phyloP scores from a whole-genome alignment of 257 asterid genomes.

The Rehmannia glutinosa region DNA sequence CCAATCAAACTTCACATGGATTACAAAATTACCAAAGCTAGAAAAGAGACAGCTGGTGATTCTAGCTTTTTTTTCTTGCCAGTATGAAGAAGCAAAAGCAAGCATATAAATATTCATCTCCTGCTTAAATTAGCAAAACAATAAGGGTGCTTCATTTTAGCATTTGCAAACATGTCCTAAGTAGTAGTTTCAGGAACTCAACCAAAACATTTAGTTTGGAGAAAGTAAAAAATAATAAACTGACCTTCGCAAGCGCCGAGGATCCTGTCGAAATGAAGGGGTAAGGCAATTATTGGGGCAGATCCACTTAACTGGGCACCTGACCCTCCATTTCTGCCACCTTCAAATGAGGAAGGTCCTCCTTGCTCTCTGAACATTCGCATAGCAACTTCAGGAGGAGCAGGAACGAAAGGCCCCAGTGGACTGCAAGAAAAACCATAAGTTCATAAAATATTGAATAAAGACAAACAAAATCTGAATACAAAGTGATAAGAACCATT shows the following conservation, averaged over 20 bases:
- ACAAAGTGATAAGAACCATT: not conserved
- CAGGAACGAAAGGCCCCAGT: slow-evolving; percentile 95
- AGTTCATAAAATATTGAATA: too few species aligned
- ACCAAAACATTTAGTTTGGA: too few species aligned
- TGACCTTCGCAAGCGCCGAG: slow-evolving; percentile 91
- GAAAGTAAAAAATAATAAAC: too few species aligned
- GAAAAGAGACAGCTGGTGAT: not conserved
- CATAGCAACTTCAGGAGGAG: slow-evolving; percentile 99
- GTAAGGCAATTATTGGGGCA: slow-evolving; percentile 73
- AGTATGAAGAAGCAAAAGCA: not conserved
- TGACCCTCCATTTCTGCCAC: slow-evolving; percentile 72
- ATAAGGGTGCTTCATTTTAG: too few species aligned
- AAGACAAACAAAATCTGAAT: not conserved
- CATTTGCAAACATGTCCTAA: not conserved
- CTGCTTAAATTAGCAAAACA: too few species aligned
- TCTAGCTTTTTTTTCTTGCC: not conserved
- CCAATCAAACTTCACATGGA: too few species aligned
- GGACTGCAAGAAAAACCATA: too few species aligned
- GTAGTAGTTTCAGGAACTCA: not conserved
- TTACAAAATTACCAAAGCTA: too few species aligned
- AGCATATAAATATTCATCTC: not conserved
- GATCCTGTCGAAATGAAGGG: slow-evolving; percentile 83
- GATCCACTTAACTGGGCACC: slow-evolving; percentile 64
- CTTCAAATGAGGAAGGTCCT: slow-evolving; percentile 86
- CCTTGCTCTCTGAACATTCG: slow-evolving; percentile 94